Evolutionary conservation across 1,284 basidiomycete genomes (phyloP), one percentile per base, ranked within the genome.

Genomic region (Lentinus polychrous): DNA sequence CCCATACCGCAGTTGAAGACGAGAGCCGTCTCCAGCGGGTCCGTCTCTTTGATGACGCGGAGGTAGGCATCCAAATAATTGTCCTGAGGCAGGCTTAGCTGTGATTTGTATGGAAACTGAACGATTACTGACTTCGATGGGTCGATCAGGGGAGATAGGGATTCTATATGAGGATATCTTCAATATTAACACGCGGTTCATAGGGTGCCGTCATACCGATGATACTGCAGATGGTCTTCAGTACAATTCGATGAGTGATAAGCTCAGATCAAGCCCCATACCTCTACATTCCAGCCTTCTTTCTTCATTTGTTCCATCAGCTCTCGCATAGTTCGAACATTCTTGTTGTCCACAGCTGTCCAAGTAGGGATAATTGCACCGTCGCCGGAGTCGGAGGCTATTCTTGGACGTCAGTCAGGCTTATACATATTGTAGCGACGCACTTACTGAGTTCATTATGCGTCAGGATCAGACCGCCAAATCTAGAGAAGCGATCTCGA

Each of bases 1-100:
- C 96, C 96, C 79, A 96, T 94, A 36, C 96, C 95, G 64, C 96
- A 98, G 49, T 92, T 95, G 66, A 99, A 97, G 2, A 99, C 91
- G 14, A 99, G 73, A 0, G 88, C 85, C 0, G 91, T 93, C 17
- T 74, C 76, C 7, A 83, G 69, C 0, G 95, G 94, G 56, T 96
- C 91, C 0, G 88, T 82, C 35, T 80, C 70, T 57, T 84, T 82
- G 59, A 99, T 86, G 42, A 94, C 83, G 11, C 79, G 78, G 15
- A 95, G 75, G 66, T 97, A 96, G 1, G 91, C 89, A 66, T 99
- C 96, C 12, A 98, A 80, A 63, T 96, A 96, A 60, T 93, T 93
- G 64, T 94, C 88, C 81, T 91, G 57, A 5, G 33, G 27, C 31
- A 35, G 3, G 46, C 37, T 7, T 14, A 17, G 10, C 24, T 22